Conservation (phyloP, 176 grass and related monocot genomes). For the Stipa capillata region DNA sequence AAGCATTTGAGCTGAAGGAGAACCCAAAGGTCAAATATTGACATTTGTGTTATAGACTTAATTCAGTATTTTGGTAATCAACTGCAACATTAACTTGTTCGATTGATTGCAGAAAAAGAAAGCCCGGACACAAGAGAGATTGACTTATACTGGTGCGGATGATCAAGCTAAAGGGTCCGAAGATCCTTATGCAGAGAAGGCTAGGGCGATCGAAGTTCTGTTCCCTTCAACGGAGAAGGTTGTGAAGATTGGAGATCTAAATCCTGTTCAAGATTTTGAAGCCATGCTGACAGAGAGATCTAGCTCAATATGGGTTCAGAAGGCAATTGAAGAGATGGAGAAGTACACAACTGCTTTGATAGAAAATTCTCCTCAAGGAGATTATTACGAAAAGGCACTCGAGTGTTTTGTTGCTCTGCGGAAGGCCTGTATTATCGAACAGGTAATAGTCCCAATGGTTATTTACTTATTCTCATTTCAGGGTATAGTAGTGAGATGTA, state of each 20-base stretch:
- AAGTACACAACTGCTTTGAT: slow-evolving; percentile 45
- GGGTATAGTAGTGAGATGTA: neutral
- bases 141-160: slow-evolving; percentile 24
- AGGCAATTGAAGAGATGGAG: slow-evolving; percentile 77
- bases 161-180: slow-evolving; percentile 33
- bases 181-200: slow-evolving; percentile 25
- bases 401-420: slow-evolving; percentile 67
- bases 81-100: neutral
- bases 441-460: slow-evolving; percentile 38
- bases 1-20: slow-evolving; percentile 67
- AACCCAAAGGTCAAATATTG: slow-evolving; percentile 68
- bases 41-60: neutral
- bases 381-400: slow-evolving; percentile 56
- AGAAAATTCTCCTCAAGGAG: slow-evolving; percentile 42
- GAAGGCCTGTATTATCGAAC: slow-evolving; percentile 87
- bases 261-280: slow-evolving; percentile 87
- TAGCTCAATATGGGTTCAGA: slow-evolving; percentile 59
- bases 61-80: slow-evolving; percentile 3
- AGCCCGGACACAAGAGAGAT: slow-evolving; percentile 27
- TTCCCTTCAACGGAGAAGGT: slow-evolving; percentile 30
- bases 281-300: slow-evolving; percentile 80
- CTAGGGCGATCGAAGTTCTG: slow-evolving; percentile 21
- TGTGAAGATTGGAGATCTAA: slow-evolving; percentile 53
- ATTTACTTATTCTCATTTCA: neutral
- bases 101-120: slow-evolving; percentile 46